Conservation (phyloP, 1,139 yeast species). For the Candida frijolesensis region DNA sequence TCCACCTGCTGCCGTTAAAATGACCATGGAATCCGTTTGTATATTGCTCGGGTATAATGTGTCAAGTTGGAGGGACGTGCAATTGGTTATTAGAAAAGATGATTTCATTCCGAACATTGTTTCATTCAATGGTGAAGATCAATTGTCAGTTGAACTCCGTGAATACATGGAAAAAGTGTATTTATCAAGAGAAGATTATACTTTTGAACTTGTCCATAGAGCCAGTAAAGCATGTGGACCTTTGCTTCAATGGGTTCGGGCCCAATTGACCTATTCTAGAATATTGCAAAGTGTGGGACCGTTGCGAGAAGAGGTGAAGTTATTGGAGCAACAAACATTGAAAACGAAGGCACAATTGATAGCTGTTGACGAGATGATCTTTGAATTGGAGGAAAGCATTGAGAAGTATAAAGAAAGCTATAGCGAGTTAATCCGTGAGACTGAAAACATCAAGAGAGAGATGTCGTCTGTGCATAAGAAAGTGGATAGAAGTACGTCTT, state of each 20-base stretch:
- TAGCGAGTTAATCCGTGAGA: slow-evolving; percentile 72
- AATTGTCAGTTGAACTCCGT: slow-evolving; percentile 56
- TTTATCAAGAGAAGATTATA: slow-evolving; percentile 64
- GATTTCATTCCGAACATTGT: slow-evolving; percentile 88
- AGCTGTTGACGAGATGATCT: slow-evolving; percentile 81
- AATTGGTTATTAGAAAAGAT: slow-evolving; percentile 75
- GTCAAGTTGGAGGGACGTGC: slow-evolving; percentile 79
- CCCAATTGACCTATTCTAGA: slow-evolving; percentile 73
- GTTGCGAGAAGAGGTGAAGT: slow-evolving; percentile 62
- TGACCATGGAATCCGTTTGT: slow-evolving; percentile 89
- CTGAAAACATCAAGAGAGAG: slow-evolving; percentile 73
- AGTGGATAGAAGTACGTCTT: slow-evolving; percentile 61
- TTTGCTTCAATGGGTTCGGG: slow-evolving; percentile 82
- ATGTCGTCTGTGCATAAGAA: slow-evolving; percentile 64
- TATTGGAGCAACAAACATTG: slow-evolving; percentile 59
- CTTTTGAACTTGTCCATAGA: slow-evolving; percentile 73
- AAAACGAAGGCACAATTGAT: slow-evolving; percentile 68
- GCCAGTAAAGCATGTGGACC: slow-evolving; percentile 98
- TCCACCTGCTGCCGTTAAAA: slow-evolving; percentile 87
- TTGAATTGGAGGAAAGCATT: slow-evolving; percentile 70
- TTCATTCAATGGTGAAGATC: slow-evolving; percentile 64
- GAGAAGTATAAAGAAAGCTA: slow-evolving; percentile 68
- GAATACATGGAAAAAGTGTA: slow-evolving; percentile 60
- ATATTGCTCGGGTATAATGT: slow-evolving; percentile 74
- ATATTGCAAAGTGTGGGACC: slow-evolving; percentile 79